Base-by-base conservation (phyloP, 352 stramenopile species). In the Globisporangium megalacanthum region DNA sequence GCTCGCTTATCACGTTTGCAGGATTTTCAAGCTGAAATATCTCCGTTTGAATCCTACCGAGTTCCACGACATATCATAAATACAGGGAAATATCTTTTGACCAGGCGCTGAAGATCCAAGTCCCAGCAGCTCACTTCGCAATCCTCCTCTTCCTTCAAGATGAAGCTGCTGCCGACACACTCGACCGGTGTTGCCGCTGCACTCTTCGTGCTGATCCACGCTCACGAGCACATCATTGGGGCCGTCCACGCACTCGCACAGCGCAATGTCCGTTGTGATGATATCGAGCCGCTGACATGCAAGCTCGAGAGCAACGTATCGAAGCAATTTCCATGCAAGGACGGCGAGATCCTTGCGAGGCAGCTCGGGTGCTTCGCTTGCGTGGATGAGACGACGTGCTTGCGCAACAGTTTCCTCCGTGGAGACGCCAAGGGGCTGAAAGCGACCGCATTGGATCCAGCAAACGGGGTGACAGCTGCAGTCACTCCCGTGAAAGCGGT, bases 261-360 rank as follows among this genome's bases (percentile, higher is more conserved):
- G 36, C 66, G 64, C 19, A 68, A 64, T 22, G 65, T 41, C 5
- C 52, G 51, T 19, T 88, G 75, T 39, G 75, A 88, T 47, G 75
- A 85, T 56, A 57, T 37, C 2, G 42, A 49, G 25, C 39, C 51
- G 10, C 33, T 59, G 20, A 51, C 15, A 29, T 64, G 58, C 58
- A 45, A 53, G n/a, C 20, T 61, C 2, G 39, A 29, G 0, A 19
- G 68, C 15, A 15, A 75, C 25, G n/a, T 68, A 19, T 50, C 68
- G 10, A 42, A 60, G 7, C 54, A 55, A 10, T 70, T 65, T 22
- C 55, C 55, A 19, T 83, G 74, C 47, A 58, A 51, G 1, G 19
- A 20, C 0, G 42, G 56, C 13, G 49, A 68, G 37, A 49, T 88
- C 29, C 60, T 83, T 37, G 77, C 80, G 15, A 35, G 81, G 0